Evolutionary conservation across 139 green algal genomes (phyloP), one percentile per base, ranked within the genome.

Genomic region (Monoraphidium neglectum): DNA sequence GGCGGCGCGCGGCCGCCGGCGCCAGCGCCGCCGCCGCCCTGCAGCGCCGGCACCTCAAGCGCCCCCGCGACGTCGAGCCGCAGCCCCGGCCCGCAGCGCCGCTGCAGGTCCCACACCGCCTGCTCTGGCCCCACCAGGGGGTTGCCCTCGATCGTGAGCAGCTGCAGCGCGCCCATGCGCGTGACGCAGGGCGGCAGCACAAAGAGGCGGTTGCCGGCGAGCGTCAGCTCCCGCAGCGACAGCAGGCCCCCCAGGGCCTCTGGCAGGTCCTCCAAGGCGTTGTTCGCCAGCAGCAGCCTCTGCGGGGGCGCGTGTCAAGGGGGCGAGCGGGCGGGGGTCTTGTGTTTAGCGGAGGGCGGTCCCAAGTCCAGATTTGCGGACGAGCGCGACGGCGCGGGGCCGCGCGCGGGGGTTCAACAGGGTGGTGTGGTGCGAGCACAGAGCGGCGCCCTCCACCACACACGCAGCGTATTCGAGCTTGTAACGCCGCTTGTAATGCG

Each of bases 231-330:
- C 6, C 35, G 54, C 2, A 79, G 63, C 47, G 71, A 73, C 24
- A 65, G 13, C 21, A 79, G 51, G 8, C 47, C 64, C 26, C 62
- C 67, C 47, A 49, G 65, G 35, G 46, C 72, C 61, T 54, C 64
- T 24, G 73, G 73, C 49, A 79, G 35, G 73, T 79, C 73, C 51
- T 79, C 73, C 32, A 79, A 49, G 35, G 63, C 47, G 36, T 79
- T 79, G 64, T 79, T 49, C 24, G 64, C 73, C 63, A 79, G 62
- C 49, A 73, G 33, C 32, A 79, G 63, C 37, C 23, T n/a, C 73
- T 77, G 72, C n/a, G 32, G 35, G 1, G 26, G 30, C 12, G 12
- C n/a, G 23, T 37, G 0, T 26, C 16, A 10, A n/a, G 23, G 36
- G 66, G 26, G 12, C n/a, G 37, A 59, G 43, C 26, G 36, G 12